Evolutionary conservation across 1,139 yeast genomes (phyloP).

Genomic region (Hansenula anomala): DNA sequence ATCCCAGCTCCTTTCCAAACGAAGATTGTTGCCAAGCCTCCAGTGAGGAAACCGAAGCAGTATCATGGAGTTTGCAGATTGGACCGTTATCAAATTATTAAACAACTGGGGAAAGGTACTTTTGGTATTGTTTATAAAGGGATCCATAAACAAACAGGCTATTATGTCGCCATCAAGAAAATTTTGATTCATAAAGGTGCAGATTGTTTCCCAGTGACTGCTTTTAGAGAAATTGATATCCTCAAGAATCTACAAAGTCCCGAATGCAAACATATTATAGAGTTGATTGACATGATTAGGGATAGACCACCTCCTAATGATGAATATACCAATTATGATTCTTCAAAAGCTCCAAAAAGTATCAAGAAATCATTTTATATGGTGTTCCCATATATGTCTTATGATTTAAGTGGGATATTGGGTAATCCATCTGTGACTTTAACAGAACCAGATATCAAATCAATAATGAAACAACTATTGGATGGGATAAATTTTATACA

Average conservation of each 20-base stretch:
- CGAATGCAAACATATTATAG: slow-evolving; percentile 53
- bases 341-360: slow-evolving; percentile 28
- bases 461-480: slow-evolving; percentile 75
- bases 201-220: slow-evolving; percentile 94
- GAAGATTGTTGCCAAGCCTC: no score
- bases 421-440: slow-evolving; percentile 74
- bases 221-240: slow-evolving; percentile 86
- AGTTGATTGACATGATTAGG: slow-evolving; percentile 77
- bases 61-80: no score
- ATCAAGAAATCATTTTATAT: slow-evolving; percentile 55
- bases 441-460: slow-evolving; percentile 67
- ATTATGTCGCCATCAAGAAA: slow-evolving; percentile 80
- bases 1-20: no score
- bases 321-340: slow-evolving; percentile 6
- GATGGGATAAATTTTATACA: slow-evolving; percentile 83
- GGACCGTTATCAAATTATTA: slow-evolving; percentile 47
- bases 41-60: no score
- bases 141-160: slow-evolving; percentile 36
- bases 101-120: slow-evolving; percentile 89
- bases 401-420: slow-evolving; percentile 88
- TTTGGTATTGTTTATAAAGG: slow-evolving; percentile 87
- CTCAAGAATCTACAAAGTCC: slow-evolving; percentile 62
- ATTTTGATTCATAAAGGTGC: slow-evolving; percentile 77
- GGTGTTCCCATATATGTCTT: slow-evolving; percentile 90
- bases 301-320: slow-evolving; percentile 39